Evolutionary conservation across 2,329 filamentous ascomycete species (phyloP), one percentile per base, ranked within the genome.

Genomic region (Malbranchea cinnamomea): DNA sequence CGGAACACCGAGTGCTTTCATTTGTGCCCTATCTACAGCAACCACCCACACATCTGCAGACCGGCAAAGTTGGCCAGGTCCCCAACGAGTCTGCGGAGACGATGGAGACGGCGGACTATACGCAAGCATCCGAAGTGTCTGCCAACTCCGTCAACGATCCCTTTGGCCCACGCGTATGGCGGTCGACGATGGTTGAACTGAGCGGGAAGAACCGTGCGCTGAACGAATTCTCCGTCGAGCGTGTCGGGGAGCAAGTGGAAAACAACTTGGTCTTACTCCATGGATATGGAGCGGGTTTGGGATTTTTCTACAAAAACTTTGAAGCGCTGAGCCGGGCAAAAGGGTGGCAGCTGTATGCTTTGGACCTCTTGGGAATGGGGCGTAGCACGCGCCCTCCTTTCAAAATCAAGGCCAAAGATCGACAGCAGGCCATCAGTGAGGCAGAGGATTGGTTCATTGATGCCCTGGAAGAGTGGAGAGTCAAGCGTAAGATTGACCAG

Each of bases 271-370:
- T 98, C 25, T 92, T 98, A 72, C 62, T 98, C 4, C 89, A 98
- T 50, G 89, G 89, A 37, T 98, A 98, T 53, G 89, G 89, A 26
- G 89, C 89, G 2, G 89, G 89, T 1, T 67, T 98, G 1, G 89
- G 87, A 13, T 95, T 98, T 58, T 98, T 92, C 65, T 98, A 94
- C 65, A 87, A 89, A 59, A 98, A 98, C 52, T 93, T 92, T 37
- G 89, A 98, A 54, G 74, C 77, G 4, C 59, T 98, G 19, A 85
- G 78, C 26, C 74, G 85, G 11, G 60, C 74, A 1, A 63, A 68
- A 16, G 84, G 85, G 16, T 91, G 89, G 74, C 85, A 82, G 46
- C 59, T 98, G 11, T 95, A 89, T 50, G 83, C 87, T 1, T 62
- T 98, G n/a, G 87, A 98, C 47, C 73, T 95, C 67, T 66, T 94